A percentile compares a stretch with the other conserved stretches of the same genome.
Conservation (phyloP, 257 asterid genomes). For the Forsythia suspensa region DNA sequence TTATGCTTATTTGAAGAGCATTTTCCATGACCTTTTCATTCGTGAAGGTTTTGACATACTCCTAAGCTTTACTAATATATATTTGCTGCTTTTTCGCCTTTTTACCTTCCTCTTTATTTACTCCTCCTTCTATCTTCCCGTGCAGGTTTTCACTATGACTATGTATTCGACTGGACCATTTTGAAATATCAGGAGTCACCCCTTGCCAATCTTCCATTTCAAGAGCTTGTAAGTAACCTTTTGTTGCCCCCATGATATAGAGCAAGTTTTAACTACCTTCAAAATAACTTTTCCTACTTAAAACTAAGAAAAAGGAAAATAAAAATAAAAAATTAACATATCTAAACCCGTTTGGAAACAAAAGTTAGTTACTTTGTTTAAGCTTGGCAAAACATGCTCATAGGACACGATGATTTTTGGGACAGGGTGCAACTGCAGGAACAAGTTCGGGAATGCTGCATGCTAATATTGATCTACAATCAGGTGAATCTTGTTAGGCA, state of each 20-base stretch:
- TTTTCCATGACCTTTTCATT: constrained; percentile 23
- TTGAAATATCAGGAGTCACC: constrained; percentile 30
- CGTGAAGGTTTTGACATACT: constrained; percentile 19
- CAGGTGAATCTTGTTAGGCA: background rate
- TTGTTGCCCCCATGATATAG: background rate
- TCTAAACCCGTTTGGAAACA: background rate
- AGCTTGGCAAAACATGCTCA: background rate
- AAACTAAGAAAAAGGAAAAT: background rate
- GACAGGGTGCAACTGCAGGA: background rate
- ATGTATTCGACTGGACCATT: constrained; percentile 39
- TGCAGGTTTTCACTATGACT: constrained; percentile 35
- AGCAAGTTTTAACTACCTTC: background rate
- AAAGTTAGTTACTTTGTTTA: background rate
- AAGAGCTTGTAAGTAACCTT: constrained; percentile 14
- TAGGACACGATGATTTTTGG: background rate
- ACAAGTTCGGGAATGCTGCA: background rate
- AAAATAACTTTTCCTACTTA: background rate
- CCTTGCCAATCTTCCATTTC: constrained; percentile 22
- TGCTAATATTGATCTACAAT: background rate
- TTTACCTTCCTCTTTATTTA: background rate
- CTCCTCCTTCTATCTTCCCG: background rate
- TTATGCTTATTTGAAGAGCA: constrained; percentile 30
- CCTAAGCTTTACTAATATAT: background rate
- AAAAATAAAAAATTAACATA: too few species aligned
- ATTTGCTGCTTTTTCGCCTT: background rate